Evolutionary conservation across 441 rosid species (phyloP).

Genomic region (Eutrema salsugineum): DNA sequence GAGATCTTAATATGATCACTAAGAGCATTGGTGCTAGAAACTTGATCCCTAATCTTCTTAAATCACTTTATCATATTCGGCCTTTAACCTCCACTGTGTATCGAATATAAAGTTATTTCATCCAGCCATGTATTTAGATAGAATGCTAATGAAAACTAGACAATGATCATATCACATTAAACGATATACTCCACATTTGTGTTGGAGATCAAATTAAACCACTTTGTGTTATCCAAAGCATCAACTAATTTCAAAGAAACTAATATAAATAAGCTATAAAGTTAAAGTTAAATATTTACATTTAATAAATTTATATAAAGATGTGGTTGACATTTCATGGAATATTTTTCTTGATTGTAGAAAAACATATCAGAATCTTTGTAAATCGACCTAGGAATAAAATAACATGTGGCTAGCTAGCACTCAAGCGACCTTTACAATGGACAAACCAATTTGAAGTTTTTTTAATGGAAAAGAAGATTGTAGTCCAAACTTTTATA

Average conservation of each 20-base stretch:
- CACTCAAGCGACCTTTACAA: not conserved
- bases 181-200: not conserved
- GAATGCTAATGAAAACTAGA: no score
- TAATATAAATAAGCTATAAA: not conserved
- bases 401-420: not conserved
- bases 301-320: not conserved
- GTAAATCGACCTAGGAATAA: not conserved
- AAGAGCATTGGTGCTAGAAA: not conserved
- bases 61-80: not conserved
- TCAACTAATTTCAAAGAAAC: not conserved
- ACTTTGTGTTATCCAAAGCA: not conserved
- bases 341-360: not conserved
- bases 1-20: no score
- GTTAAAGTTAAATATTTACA: not conserved
- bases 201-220: not conserved
- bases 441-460: not conserved
- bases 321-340: conserved; percentile 1
- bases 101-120: no score
- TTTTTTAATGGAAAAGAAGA: not conserved
- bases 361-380: conserved; percentile 4
- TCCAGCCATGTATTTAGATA: no score
- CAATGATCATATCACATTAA: not conserved
- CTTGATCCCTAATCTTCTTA: not conserved
- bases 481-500: not conserved
- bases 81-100: not conserved